Conservation (phyloP, 1,284 basidiomycete species). For the Ceratobasidium sp. region DNA sequence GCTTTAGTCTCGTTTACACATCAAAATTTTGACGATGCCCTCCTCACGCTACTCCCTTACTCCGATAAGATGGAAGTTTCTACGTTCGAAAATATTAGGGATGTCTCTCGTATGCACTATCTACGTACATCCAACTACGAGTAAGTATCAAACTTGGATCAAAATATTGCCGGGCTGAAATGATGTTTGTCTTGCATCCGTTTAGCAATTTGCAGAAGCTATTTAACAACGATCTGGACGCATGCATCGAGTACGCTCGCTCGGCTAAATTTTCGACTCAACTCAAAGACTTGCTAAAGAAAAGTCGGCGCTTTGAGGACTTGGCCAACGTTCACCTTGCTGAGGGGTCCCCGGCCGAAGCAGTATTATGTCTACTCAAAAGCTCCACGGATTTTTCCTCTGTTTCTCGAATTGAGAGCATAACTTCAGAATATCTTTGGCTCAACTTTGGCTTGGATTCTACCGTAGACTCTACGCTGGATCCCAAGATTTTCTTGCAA, state of each 20-base stretch:
- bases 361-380: conserved; percentile 3
- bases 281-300: conserved; percentile 26
- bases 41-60: conserved; percentile 4
- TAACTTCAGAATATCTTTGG: conserved; percentile 26
- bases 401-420: neutral
- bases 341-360: conserved; percentile 29
- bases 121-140: conserved; percentile 27
- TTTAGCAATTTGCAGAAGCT: conserved; percentile 9
- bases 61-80: neutral
- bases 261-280: conserved; percentile 25
- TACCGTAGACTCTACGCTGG: no score
- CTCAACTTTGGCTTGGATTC: conserved; percentile 4
- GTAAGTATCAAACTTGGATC: neutral
- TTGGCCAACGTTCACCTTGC: conserved; percentile 22
- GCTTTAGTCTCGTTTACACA: conserved; percentile 16
- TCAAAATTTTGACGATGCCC: conserved; percentile 26
- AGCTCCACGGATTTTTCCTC: neutral
- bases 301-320: conserved; percentile 23
- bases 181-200: neutral
- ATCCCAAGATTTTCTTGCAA: neutral
- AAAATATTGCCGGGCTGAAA: neutral
- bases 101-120: conserved; percentile 26
- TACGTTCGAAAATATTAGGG: conserved; percentile 9
- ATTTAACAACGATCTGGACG: conserved; percentile 2
- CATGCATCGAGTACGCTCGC: conserved; percentile 27